phyloP scores from a whole-genome alignment of 768 basidiomycete species.

The Pulveroboletus sp. region DNA sequence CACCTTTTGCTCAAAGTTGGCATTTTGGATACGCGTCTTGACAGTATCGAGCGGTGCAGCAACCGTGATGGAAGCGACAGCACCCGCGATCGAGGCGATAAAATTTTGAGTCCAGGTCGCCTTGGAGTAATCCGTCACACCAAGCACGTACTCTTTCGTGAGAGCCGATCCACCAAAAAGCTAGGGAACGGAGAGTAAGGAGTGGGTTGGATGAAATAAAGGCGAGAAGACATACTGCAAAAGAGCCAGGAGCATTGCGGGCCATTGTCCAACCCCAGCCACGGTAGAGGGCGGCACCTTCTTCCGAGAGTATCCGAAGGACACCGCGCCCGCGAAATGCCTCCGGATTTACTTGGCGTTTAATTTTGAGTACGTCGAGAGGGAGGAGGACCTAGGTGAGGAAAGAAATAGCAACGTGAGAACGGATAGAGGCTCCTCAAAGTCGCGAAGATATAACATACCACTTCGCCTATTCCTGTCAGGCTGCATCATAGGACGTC shows the following conservation, averaged over 20 bases:
- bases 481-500: constrained; percentile 35
- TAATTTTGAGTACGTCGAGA: constrained; percentile 95
- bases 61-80: constrained; percentile 91
- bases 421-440: neutral
- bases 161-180: constrained; percentile 95
- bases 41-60: constrained; percentile 94
- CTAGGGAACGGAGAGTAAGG: constrained; percentile 36
- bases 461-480: constrained; percentile 92
- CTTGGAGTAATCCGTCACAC: constrained; percentile 82
- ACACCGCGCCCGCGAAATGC: constrained; percentile 94
- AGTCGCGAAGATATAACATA: constrained; percentile 41
- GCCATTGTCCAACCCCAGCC: constrained; percentile 99
- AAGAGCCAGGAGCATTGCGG: constrained; percentile 92
- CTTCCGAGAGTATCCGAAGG: constrained; percentile 84
- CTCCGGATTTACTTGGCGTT: constrained; percentile 97
- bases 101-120: constrained; percentile 99
- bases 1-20: constrained; percentile 88
- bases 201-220: neutral
- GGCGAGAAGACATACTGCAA: constrained; percentile 63
- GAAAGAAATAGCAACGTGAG: neutral
- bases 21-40: constrained; percentile 98
- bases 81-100: constrained; percentile 89
- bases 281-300: constrained; percentile 87
- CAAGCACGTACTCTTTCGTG: constrained; percentile 90
- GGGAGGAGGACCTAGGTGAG: constrained; percentile 75